A percentile compares a stretch with the other conserved stretches of the same genome.
Conservation (phyloP, 140 eudicot species). For the Ambrosia hybrid region DNA sequence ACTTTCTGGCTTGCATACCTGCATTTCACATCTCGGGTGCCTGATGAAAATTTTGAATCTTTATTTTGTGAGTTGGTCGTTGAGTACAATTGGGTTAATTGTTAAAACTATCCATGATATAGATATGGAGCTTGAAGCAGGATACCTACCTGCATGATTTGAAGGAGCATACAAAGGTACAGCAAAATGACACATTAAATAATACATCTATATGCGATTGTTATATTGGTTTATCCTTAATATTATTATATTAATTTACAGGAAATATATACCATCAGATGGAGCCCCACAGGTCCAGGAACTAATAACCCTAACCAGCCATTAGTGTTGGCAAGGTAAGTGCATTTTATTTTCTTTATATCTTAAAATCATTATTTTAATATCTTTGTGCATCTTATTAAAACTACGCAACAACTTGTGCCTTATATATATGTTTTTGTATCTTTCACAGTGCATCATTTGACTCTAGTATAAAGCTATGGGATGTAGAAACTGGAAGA, state of each 20-base stretch:
- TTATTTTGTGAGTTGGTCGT: no score
- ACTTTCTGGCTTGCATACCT: no score
- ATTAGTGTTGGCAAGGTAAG: constrained; percentile 83
- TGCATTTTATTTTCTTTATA: neutral
- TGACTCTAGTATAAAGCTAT: constrained; percentile 90
- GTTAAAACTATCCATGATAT: constrained; percentile 30
- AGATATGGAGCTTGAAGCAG: constrained; percentile 98
- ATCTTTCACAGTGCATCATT: constrained; percentile 76
- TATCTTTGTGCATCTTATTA: neutral
- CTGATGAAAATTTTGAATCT: neutral
- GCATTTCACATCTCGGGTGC: no score
- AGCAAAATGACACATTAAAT: neutral
- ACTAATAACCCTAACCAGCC: constrained; percentile 87
- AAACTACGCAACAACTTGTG: neutral
- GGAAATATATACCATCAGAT: constrained; percentile 95
- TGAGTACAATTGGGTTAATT: constrained; percentile 8
- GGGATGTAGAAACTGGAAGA: constrained; percentile 78
- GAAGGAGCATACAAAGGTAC: constrained; percentile 87
- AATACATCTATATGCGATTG: neutral
- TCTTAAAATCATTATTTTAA: neutral
- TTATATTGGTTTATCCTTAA: no score
- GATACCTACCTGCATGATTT: constrained; percentile 79
- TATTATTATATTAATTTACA: constrained; percentile 18
- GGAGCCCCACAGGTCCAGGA: constrained; percentile 98
- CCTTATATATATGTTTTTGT: neutral